These are phyloP conservation scores for Termitomyces sp. DNA, from an alignment of 768 basidiomycete genomes.

Conservation along the genomic window DNA sequence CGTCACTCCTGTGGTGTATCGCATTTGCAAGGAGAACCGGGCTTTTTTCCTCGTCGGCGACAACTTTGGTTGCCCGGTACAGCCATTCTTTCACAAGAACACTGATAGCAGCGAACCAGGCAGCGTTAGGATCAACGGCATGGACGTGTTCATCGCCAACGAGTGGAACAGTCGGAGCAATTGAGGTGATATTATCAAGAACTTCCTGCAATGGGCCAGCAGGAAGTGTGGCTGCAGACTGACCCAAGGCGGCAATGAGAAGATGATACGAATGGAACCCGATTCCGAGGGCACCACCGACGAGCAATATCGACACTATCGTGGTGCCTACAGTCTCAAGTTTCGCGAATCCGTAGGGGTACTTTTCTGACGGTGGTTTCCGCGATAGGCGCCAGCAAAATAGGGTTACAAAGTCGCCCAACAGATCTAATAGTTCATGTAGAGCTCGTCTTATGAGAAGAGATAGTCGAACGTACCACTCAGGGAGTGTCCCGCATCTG, in stretches of 20 bases:
- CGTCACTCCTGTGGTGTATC: slow-evolving; percentile 95
- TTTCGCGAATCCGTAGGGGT: slow-evolving; percentile 90
- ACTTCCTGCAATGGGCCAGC: slow-evolving; percentile 62
- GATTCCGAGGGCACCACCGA: slow-evolving; percentile 80
- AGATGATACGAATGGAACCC: slow-evolving; percentile 90
- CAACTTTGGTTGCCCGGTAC: slow-evolving; percentile 82
- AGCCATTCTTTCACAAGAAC: slow-evolving; percentile 90
- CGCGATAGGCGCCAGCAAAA: slow-evolving; percentile 86
- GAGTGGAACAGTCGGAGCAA: slow-evolving; percentile 50
- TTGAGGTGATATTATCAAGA: slow-evolving; percentile 52
- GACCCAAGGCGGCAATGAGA: slow-evolving; percentile 67
- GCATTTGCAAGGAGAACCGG: slow-evolving; percentile 96
- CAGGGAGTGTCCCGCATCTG: slow-evolving; percentile 90
- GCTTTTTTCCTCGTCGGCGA: slow-evolving; percentile 88
- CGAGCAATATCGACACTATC: slow-evolving; percentile 80
- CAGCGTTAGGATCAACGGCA: slow-evolving; percentile 86
- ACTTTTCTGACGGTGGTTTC: slow-evolving; percentile 71
- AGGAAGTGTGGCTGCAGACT: slow-evolving; percentile 60
- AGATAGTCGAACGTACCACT: slow-evolving; percentile 55
- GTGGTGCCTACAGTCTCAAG: slow-evolving; percentile 96
- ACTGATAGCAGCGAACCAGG: slow-evolving; percentile 89
- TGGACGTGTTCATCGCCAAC: slow-evolving; percentile 57
- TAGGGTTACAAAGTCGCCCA: slow-evolving; percentile 90
- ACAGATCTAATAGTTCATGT: slow-evolving; percentile 50
- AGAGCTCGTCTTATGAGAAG: not conserved